Percentiles rank a stretch among this genome's conserved stretches.
Evolutionary conservation across 2,329 filamentous ascomycete species (phyloP).

Genomic region (Penicillium glabrum): DNA sequence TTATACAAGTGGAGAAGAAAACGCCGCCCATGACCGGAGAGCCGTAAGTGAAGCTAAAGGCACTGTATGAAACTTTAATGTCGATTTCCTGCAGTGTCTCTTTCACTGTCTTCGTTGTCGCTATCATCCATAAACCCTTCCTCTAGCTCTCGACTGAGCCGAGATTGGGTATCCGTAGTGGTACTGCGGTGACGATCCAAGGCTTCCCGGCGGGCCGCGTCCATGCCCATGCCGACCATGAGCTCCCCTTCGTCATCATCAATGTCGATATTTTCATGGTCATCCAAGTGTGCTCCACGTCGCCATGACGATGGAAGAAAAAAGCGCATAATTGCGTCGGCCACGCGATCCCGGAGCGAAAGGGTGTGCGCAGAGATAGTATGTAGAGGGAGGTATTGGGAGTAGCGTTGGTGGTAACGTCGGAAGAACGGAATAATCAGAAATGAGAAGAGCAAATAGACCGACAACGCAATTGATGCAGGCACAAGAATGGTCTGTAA

Average conservation of each 20-base stretch:
- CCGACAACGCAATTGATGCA: conserved; percentile 66
- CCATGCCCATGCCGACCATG: conserved; percentile 55
- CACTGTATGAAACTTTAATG: background rate
- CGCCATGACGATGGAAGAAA: conserved; percentile 47
- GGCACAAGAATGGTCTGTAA: conserved; percentile 68
- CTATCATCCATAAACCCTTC: conserved; percentile 74
- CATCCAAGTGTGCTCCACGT: conserved; percentile 41
- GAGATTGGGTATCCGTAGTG: conserved; percentile 44
- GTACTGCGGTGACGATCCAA: conserved; percentile 45
- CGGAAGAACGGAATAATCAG: conserved; percentile 68
- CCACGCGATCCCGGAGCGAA: conserved; percentile 50
- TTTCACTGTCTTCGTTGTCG: conserved; percentile 58
- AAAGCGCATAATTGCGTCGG: conserved; percentile 43
- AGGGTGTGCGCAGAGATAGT: conserved; percentile 53
- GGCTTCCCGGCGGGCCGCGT: conserved; percentile 46
- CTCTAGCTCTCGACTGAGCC: conserved; percentile 78
- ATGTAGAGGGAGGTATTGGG: conserved; percentile 71
- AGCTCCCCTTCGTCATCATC: conserved; percentile 67
- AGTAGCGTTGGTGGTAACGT: conserved; percentile 68
- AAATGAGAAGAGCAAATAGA: conserved; percentile 68
- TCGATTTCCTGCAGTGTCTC: conserved; percentile 28
- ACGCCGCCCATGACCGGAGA: conserved; percentile 12
- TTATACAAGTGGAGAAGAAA: background rate
- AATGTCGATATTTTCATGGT: conserved; percentile 56
- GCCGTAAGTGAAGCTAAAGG: background rate